Conservation (phyloP, 139 green algal genomes). For the Closterium sp. region DNA sequence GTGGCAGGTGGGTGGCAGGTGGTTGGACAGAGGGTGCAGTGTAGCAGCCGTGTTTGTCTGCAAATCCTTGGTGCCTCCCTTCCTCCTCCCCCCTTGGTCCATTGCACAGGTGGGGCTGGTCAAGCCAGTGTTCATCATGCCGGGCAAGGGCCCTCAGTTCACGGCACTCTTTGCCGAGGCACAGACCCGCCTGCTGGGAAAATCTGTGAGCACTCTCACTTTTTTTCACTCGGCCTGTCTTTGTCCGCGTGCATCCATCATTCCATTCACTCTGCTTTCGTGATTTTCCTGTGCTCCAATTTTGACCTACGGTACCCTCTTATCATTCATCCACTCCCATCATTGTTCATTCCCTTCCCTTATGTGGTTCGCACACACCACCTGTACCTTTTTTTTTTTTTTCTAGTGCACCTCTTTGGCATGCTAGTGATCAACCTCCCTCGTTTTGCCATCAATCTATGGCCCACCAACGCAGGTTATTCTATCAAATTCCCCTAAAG, state of each 20-base stretch:
- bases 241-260: not conserved
- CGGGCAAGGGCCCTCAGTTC: conserved; percentile 50
- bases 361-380: too few relatives aligned
- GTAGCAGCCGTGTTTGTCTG: not conserved
- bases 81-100: not conserved
- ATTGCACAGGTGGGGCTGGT: conserved; percentile 41
- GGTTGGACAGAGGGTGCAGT: too few relatives aligned
- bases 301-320: too few relatives aligned
- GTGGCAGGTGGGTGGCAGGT: too few relatives aligned
- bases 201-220: conserved; percentile 26
- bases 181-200: conserved; percentile 47
- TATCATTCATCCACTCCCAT: too few relatives aligned
- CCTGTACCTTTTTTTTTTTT: too few relatives aligned
- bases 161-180: conserved; percentile 48
- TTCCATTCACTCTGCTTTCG: conserved; percentile 2
- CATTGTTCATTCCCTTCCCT: too few relatives aligned
- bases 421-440: not conserved
- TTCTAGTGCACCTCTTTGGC: not conserved
- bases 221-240: not conserved
- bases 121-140: conserved; percentile 50
- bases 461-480: conserved; percentile 7
- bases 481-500: not conserved
- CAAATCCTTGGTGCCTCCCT: not conserved
- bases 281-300: too few relatives aligned
- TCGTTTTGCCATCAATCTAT: not conserved